These are phyloP conservation scores for Melocanna baccifera DNA, from an alignment of 176 grass and related monocot genomes.

Conservation along the genomic window DNA sequence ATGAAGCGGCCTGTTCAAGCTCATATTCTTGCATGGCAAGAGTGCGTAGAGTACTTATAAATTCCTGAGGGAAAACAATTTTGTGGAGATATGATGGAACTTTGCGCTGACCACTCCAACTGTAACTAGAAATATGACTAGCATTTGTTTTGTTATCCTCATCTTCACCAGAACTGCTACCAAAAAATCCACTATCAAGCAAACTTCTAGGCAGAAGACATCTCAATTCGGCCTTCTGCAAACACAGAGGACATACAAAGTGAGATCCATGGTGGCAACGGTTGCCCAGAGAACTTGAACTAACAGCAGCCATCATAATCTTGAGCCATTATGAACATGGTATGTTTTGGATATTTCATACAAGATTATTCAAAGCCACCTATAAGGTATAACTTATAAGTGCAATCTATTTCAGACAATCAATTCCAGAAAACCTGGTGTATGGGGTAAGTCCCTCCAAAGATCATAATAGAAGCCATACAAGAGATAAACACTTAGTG, in stretches of 20 bases:
- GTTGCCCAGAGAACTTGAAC: not conserved
- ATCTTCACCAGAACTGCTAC: slow-evolving; percentile 38
- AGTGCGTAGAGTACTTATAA: slow-evolving; percentile 63
- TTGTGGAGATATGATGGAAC: slow-evolving; percentile 75
- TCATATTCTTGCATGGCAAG: slow-evolving; percentile 93
- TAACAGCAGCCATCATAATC: not conserved
- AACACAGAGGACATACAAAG: slow-evolving; percentile 19
- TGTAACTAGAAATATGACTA: slow-evolving; percentile 48
- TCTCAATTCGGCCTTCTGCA: slow-evolving; percentile 83
- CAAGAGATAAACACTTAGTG: not conserved
- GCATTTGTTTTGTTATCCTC: slow-evolving; percentile 36
- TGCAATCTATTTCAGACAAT: not conserved
- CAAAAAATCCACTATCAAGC: slow-evolving; percentile 82
- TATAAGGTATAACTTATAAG: slow-evolving; percentile 6
- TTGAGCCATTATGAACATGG: not conserved
- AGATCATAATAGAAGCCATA: slow-evolving; percentile 13
- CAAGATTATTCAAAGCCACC: not conserved
- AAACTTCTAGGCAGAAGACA: slow-evolving; percentile 71
- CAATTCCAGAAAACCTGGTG: not conserved
- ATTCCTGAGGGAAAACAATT: slow-evolving; percentile 77
- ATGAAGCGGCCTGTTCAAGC: slow-evolving; percentile 52
- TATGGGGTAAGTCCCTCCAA: not conserved
- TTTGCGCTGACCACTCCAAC: slow-evolving; percentile 81
- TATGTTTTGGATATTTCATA: not conserved
- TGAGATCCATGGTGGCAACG: slow-evolving; percentile 7